Evolutionary conservation across 768 basidiomycete genomes (phyloP), one percentile per base, ranked within the genome.

Genomic region (Dacryopinax spathularia): DNA sequence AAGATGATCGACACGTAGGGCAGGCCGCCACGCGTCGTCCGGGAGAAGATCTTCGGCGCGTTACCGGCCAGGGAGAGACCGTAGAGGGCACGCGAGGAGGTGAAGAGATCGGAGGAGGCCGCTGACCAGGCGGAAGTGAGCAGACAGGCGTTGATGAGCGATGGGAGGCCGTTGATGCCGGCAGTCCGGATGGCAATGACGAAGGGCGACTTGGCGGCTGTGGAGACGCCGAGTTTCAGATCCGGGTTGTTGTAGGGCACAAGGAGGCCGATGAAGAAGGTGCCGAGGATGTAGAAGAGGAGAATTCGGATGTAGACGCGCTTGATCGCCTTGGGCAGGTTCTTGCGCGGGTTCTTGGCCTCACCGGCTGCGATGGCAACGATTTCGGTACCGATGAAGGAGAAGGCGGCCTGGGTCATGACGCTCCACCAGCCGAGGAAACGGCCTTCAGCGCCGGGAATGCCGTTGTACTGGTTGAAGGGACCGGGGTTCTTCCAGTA

Each of bases 91-190:
- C 77, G 73, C 2, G 91, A 92, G 48, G 87, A 86, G 2, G 91
- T 93, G 76, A 91, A 95, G 48, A 96, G 73, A 72, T 95, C 91
- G 72, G 87, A 88, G 25, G 86, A 86, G 4, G 89, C 90, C 34
- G 93, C 92, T 27, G 92, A 95, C 87, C 89, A 93, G 4, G 93
- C 92, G 1, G 91, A 90, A 36, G 88, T 90, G 66, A 98, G 75
- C 15, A 95, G 78, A 72, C 68, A 71, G 2, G 87, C 88, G 70
- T 90, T 91, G 71, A 91, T 89, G 36, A 90, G 77, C 85, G 87
- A 44, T 13, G 94, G 93, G 0, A 96, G 75, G 4, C 77, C 80
- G 67, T 84, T 87, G 73, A 96, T 97, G n/a, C 95, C 94, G 6
- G 93, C 85, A 43, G 78, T 81, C 69, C 80, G 69, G 67, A 91